Evolutionary conservation across 345 rosid genomes (phyloP), one percentile per base, ranked within the genome.

Genomic region (Aethionema arabicum): DNA sequence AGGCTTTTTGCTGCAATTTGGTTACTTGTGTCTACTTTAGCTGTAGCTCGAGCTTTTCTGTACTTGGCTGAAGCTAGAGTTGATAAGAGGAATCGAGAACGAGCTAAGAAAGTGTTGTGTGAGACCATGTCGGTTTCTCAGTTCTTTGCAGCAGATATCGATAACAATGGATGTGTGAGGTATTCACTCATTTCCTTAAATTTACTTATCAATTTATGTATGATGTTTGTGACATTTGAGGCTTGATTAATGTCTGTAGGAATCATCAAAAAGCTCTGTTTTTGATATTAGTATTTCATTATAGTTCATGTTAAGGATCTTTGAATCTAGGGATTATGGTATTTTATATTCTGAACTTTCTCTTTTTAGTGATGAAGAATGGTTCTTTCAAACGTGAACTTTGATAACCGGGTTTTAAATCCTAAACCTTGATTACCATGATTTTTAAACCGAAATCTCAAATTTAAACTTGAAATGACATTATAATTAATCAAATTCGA

Each of bases 91-190:
- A 89, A 93, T 41, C 80, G 99, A 73, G 84, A 45, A 71, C 76
- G 89, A 72, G 95, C 85, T 0, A 87, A 93, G 71, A 83, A 86
- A 88, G 97, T 93, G 59, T 95, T 90, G 47, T 83, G 95, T 45
- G 97, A 87, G 46, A 75, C 82, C 14, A 85, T 93, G 97, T 87
- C 97, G 31, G 84, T 90, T 32, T 72, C 97, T 7, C 88, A 93
- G 83, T 93, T 90, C 75, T 95, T 93, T 40, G 90, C 96, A 47
- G 96, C 99, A 1, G 97, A 93, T 66, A 85, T 90, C 36, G 97
- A 93, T 63, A 84, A 93, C 67, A 90, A 93, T 72, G 96, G 97
- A 58, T 85, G 82, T 74, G 90, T 87, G 36, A 93, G 99, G 99
- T 93, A 74, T 29, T 53, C 12, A 45, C 36, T 50, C 66, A n/a